phyloP scores from a whole-genome alignment of 2,329 filamentous ascomycete genomes.

The Fusarium floridanum region DNA sequence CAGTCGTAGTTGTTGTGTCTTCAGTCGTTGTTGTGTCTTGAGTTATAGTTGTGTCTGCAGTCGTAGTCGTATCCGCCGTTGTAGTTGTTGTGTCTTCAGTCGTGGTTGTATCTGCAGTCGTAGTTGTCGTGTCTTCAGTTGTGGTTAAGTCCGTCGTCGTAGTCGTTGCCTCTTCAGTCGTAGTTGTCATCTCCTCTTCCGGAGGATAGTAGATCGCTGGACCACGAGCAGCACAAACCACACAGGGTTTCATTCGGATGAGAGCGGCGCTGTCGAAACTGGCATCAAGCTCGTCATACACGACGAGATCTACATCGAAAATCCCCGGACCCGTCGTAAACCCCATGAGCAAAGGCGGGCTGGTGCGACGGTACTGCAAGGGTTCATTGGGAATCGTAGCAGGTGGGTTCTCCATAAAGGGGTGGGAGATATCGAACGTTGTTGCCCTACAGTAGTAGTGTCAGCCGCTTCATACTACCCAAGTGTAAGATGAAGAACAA shows the following conservation, averaged over 20 bases:
- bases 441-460: too few relatives aligned
- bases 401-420: neutral
- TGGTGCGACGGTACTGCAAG: constrained; percentile 22
- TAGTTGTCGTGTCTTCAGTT: neutral
- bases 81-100: neutral
- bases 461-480: neutral
- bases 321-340: constrained; percentile 1
- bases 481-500: neutral
- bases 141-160: neutral
- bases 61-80: neutral
- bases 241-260: constrained; percentile 13
- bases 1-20: neutral
- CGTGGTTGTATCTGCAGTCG: neutral
- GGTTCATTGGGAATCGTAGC: neutral
- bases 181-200: neutral
- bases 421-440: neutral
- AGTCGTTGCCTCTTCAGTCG: neutral
- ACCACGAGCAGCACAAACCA: constrained; percentile 1
- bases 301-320: constrained; percentile 9
- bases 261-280: constrained; percentile 12
- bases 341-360: constrained; percentile 15
- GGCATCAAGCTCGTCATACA: constrained; percentile 19
- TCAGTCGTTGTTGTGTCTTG: neutral
- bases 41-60: neutral
- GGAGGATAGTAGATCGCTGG: constrained; percentile 1